Percentiles rank a stretch among this genome's conserved stretches.
Evolutionary conservation across 164 flowering plant species (phyloP).

Genomic region (Amborella trichopoda): DNA sequence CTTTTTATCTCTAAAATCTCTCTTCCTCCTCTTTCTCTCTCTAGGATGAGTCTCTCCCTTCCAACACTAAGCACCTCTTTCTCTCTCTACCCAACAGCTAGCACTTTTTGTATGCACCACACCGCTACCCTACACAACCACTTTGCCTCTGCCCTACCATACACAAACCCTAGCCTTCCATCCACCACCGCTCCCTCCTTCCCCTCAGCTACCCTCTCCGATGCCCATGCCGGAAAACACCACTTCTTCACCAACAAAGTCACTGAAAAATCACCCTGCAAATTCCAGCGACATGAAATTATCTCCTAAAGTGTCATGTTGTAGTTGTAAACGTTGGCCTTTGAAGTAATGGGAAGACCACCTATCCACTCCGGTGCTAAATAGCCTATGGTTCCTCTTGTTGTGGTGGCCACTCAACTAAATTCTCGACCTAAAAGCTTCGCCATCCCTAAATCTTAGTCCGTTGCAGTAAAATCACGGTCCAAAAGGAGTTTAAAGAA

Average conservation of each 20-base stretch:
- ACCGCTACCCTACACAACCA: slow-evolving; percentile 62
- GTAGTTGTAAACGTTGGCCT: slow-evolving; percentile 82
- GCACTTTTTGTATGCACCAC: slow-evolving; percentile 90
- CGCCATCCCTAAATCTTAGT: slow-evolving; percentile 85
- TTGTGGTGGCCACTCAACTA: slow-evolving; percentile 64
- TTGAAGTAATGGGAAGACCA: slow-evolving; percentile 69
- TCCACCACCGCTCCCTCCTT: slow-evolving; percentile 45
- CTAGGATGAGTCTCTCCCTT: slow-evolving; percentile 76
- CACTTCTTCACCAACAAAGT: slow-evolving; percentile 44
- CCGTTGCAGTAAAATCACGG: slow-evolving; percentile 47
- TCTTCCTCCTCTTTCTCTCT: slow-evolving; percentile 67
- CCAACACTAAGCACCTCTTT: slow-evolving; percentile 66
- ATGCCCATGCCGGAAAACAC: slow-evolving; percentile 92
- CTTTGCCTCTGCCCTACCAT: slow-evolving; percentile 35
- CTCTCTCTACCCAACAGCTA: no score
- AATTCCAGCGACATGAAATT: slow-evolving; percentile 67
- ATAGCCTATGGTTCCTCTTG: slow-evolving; percentile 90
- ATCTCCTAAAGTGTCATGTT: slow-evolving; percentile 83
- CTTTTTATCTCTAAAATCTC: no score
- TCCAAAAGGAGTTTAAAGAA: slow-evolving; percentile 71
- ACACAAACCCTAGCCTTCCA: slow-evolving; percentile 31
- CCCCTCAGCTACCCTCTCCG: slow-evolving; percentile 42
- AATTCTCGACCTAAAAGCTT: slow-evolving; percentile 76
- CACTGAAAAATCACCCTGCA: slow-evolving; percentile 23
- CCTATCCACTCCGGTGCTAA: slow-evolving; percentile 95